Base-by-base conservation (phyloP, 371 early-diverging fungal species). In the Mucor racemosus region DNA sequence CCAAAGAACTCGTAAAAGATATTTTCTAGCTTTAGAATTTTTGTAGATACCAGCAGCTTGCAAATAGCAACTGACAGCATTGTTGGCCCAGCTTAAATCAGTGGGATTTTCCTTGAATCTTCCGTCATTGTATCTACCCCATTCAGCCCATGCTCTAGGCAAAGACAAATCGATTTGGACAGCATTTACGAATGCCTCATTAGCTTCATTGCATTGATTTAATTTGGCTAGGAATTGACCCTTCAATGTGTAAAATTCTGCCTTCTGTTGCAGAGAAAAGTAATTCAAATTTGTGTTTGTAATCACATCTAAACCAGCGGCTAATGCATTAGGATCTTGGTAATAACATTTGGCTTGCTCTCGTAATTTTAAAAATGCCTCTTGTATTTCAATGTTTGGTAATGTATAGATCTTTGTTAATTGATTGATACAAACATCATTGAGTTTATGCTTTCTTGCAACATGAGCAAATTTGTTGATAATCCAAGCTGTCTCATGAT, bases 401-500 rank as follows among this genome's bases (percentile, higher is more conserved):
- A 99, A 84, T 0, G 97, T 97, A 78, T 99, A 99, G 61, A 99
- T 98, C 73, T 95, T 97, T 68, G 92, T 94, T 41, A 99, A 83
- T 41, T 94, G 91, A 60, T 90, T 91, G 67, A 95, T 90, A 72
- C 99, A 98, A 3, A 99, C 98, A 42, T 98, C 97, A 13, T 92
- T 87, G 8, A 99, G 87, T 21, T 90, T 90, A 66, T 99, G 98
- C 68, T 96, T 94, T 38, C 99, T 86, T 0, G 99, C 97, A n/a
- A 98, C 94, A 64, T 96, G 95, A 3, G 99, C 99, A 78, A 99
- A 99, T n/a, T 96, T 90, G 74, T 99, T 99, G 79, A 98, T 97
- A 58, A 98, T 97, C 99, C 99, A 99, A 0, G 99, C 99, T 36
- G 96, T 98, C 78, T 99, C 99, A 75, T 99, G 99, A 79, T 96